Evolutionary conservation across 2,329 filamentous ascomycete species (phyloP).

Genomic region (Fusarium anthophilum): DNA sequence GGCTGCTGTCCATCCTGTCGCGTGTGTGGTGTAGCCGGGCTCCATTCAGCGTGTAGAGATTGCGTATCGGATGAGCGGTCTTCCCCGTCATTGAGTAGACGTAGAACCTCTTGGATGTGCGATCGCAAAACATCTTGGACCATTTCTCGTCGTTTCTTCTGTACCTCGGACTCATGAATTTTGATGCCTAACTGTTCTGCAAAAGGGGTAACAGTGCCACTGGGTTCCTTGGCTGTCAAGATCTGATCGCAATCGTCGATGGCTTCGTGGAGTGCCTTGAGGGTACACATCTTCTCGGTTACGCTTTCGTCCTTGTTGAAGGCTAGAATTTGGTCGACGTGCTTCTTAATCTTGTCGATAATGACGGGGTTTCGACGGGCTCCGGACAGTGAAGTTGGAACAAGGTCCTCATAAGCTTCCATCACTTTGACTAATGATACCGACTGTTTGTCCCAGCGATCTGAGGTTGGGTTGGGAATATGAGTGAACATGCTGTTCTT

Average conservation of each 20-base stretch:
- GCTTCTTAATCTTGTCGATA: constrained; percentile 37
- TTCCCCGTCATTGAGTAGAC: constrained; percentile 55
- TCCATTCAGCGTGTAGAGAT: constrained; percentile 34
- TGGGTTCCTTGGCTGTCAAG: constrained; percentile 48
- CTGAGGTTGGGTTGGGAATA: constrained; percentile 66
- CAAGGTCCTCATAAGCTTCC: constrained; percentile 48
- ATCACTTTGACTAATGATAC: constrained; percentile 56
- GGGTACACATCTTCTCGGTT: constrained; percentile 46
- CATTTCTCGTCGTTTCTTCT: constrained; percentile 45
- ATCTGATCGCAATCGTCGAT: constrained; percentile 55
- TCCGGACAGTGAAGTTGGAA: constrained; percentile 35
- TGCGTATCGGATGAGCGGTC: constrained; percentile 41
- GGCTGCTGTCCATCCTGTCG: constrained; percentile 9
- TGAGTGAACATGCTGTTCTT: constrained; percentile 60
- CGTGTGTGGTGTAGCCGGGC: constrained; percentile 16
- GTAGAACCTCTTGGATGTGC: constrained; percentile 60
- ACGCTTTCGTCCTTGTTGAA: constrained; percentile 35
- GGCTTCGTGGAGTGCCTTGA: constrained; percentile 53
- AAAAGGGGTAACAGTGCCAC: constrained; percentile 11
- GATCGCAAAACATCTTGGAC: constrained; percentile 59
- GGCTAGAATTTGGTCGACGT: constrained; percentile 39
- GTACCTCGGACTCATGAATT: constrained; percentile 26
- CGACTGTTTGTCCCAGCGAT: constrained; percentile 62
- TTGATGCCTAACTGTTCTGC: constrained; percentile 1
- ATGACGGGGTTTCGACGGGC: constrained; percentile 36